Base-by-base conservation (phyloP, 257 asterid species). In the Leonotis leonurus region DNA sequence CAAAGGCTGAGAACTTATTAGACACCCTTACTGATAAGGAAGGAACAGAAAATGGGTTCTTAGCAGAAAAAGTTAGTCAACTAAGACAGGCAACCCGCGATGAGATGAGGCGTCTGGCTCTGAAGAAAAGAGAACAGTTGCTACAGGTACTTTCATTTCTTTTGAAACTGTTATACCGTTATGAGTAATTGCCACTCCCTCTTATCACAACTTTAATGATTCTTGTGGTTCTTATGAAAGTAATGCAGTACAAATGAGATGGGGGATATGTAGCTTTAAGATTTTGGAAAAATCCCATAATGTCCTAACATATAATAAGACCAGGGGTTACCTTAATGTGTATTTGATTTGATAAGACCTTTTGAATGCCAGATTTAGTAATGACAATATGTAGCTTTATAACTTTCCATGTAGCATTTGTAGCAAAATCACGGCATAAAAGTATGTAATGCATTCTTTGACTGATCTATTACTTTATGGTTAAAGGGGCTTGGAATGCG, bases 1-100 rank as follows among this genome's bases (percentile, higher is more conserved):
- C 95, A 9, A 82, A 87, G 86, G 99, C 99, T 69, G 99, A 93
- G 63, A 89, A 89, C 83, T 85, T 93, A 79, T 74, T 93, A 86
- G 97, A 93, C 73, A 87, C 94, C 44, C 94, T 93, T 60, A 81
- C 94, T 70, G 99, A 85, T 30, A 83, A 80, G 72, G 97, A 87
- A 66, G 96, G 95, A 22, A 81, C 78, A 18, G 93, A 94, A 72
- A 81, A 78, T 74, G 96, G 99, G 36, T 89, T 83, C 77, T 78
- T 93, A 39, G 79, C 85, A 39, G 87, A 85, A 69, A 89, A 87
- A 48, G 96, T 93, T 77, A 64, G 67, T 76, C 89, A 87, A 54
- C 78, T 93, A 62, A 81, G 99, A 55, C 88, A 79, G 75, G 96
- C 99, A 36, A 87, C 99, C 0, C 88, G 89, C 16, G 94, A 93